A percentile compares a stretch with the other conserved stretches of the same genome.
phyloP scores from a whole-genome alignment of 768 basidiomycete species.

The Mycena galericulata region DNA sequence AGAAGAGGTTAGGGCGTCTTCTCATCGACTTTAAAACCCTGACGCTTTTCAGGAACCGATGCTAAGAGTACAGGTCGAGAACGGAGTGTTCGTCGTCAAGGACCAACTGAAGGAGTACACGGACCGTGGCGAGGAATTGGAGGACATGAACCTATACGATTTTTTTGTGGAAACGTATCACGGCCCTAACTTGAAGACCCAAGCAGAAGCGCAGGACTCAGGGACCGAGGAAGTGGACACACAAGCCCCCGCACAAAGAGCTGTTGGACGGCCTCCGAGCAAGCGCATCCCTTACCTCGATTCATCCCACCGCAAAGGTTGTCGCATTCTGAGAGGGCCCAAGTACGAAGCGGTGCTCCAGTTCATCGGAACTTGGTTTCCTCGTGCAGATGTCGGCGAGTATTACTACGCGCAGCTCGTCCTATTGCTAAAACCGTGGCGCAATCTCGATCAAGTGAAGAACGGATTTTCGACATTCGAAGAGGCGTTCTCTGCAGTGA shows the following conservation, averaged over 20 bases:
- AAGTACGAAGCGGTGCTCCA: conserved; percentile 50
- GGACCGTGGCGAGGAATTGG: conserved; percentile 37
- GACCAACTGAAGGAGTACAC: conserved; percentile 45
- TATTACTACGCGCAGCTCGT: conserved; percentile 52
- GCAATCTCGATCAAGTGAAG: conserved; percentile 19
- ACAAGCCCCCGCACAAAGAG: no score
- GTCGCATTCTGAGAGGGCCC: conserved; percentile 29
- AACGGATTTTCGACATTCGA: conserved; percentile 43
- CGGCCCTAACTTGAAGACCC: conserved; percentile 9
- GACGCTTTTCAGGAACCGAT: neutral
- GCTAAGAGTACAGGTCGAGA: neutral
- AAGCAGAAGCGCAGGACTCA: neutral
- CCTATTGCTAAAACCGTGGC: conserved; percentile 56
- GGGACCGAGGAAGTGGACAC: neutral
- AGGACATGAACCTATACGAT: conserved; percentile 33
- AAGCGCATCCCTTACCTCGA: conserved; percentile 28
- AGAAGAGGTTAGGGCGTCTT: no score
- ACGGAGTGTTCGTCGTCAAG: conserved; percentile 5
- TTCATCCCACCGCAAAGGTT: neutral
- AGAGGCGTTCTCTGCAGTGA: conserved; percentile 34
- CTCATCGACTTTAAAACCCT: no score
- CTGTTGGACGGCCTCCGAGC: conserved; percentile 32
- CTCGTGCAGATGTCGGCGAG: conserved; percentile 39
- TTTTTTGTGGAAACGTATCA: conserved; percentile 51
- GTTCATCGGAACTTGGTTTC: conserved; percentile 52